Evolutionary conservation across 2,329 filamentous ascomycete species (phyloP), one percentile per base, ranked within the genome.

Genomic region (Gaeumannomyces sp.): DNA sequence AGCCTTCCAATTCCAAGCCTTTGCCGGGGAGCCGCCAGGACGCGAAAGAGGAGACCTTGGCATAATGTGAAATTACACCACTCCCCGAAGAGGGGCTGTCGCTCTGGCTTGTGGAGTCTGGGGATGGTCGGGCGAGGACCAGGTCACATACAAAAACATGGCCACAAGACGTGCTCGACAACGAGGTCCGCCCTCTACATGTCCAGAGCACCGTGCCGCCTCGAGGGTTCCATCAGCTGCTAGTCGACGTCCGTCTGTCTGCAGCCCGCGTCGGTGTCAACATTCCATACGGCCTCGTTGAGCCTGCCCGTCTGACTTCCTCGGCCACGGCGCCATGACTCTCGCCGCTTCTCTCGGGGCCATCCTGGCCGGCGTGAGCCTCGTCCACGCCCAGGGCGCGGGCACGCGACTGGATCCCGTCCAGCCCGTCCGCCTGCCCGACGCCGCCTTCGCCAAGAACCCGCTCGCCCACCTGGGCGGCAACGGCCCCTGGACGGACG

Each of bases 401-500:
- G 61, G 28, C 61, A 56, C 61, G 69, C 22, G 66, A 64, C 45
- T 72, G 64, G 64, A 69, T n/a, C 72, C 72, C 6, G 64, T 70
- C 14, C 71, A 71, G 59, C 67, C 72, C 56, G 68, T 75, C 25
- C 66, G 71, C 1, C 67, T 72, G 4, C 72, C 72, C 0, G 67
- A 71, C n/a, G 69, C 70, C 4, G 62, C 68, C 2, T 66, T 64
- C 29, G 77, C 77, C 1, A 72, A 70, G 11, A 76, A 79, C 65
- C 80, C 82, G 11, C 72, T 84, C 63, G 71, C 78, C 58, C 81
- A 80, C 73, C 69, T 83, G 19, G 83, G 83, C 27, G 83, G 78
- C 33, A 85, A 85, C 67, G 78, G 81, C 25, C 83, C 83, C 2
- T 85, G 80, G 73, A 80, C 78, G 67, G 76, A 80, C 35, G 84